A percentile compares a stretch with the other conserved stretches of the same genome.
Evolutionary conservation across 495 filamentous ascomycete species (phyloP).

Genomic region (Annulohypoxylon stygium): DNA sequence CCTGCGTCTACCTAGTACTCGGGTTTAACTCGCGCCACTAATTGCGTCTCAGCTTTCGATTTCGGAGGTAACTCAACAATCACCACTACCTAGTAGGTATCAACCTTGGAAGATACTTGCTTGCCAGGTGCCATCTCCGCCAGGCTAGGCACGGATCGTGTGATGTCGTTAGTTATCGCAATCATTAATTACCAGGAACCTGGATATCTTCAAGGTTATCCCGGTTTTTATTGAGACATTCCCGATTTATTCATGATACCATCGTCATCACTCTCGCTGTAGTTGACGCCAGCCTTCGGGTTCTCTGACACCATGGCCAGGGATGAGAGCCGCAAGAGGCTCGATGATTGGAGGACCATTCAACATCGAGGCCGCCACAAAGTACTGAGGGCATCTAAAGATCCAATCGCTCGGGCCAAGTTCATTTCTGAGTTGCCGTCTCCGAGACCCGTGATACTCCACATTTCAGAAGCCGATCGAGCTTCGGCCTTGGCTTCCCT

Average conservation of each 20-base stretch:
- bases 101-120: conserved; percentile 2
- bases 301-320: conserved; percentile 21
- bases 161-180: conserved; percentile 26
- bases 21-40: conserved; percentile 8
- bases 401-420: conserved; percentile 39
- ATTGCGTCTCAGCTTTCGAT: conserved; percentile 20
- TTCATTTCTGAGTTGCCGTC: conserved; percentile 44
- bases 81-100: background rate
- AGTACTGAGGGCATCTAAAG: conserved; percentile 43
- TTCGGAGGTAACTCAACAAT: too few species aligned
- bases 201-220: conserved; percentile 11
- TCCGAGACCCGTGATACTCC: conserved; percentile 30
- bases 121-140: background rate
- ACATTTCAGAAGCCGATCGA: conserved; percentile 41
- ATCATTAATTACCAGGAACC: conserved; percentile 16
- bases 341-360: conserved; percentile 45
- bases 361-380: conserved; percentile 46
- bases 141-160: conserved; percentile 22
- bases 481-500: conserved; percentile 35
- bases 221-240: conserved; percentile 26
- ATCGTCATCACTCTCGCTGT: conserved; percentile 11
- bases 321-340: conserved; percentile 28
- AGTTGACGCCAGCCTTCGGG: conserved; percentile 4
- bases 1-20: background rate
- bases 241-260: background rate